These are phyloP conservation scores for Eucalyptus melliodora DNA, from an alignment of 345 rosid species.

Conservation along the genomic window DNA sequence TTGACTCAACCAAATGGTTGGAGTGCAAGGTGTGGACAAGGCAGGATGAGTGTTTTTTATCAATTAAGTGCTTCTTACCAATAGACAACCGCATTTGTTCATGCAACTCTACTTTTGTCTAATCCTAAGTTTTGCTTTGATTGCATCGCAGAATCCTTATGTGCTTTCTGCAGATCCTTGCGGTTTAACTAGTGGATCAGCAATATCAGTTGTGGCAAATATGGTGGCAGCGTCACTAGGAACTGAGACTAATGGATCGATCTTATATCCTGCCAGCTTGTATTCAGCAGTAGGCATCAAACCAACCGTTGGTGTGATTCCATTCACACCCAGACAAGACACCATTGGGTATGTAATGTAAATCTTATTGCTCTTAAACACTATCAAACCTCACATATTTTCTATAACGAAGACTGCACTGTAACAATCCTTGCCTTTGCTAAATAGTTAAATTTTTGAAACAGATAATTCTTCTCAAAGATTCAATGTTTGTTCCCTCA, in stretches of 20 bases:
- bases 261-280: conserved; percentile 35
- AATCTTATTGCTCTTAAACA: neutral
- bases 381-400: neutral
- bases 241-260: conserved; percentile 67
- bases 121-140: neutral
- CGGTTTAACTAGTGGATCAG: neutral
- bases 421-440: neutral
- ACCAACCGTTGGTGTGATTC: conserved; percentile 66
- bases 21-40: conserved; percentile 38
- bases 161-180: conserved; percentile 5
- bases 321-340: conserved; percentile 53
- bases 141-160: conserved; percentile 1
- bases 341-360: conserved; percentile 28
- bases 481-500: neutral
- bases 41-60: conserved; percentile 7
- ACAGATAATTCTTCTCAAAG: neutral
- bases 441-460: neutral
- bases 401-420: neutral
- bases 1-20: conserved; percentile 14
- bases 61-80: neutral
- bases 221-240: conserved; percentile 42
- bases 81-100: neutral
- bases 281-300: conserved; percentile 68
- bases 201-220: neutral
- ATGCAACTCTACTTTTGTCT: neutral